Conservation (phyloP, 2,329 filamentous ascomycete genomes). For the Teratosphaeria pseudoeucalypti region DNA sequence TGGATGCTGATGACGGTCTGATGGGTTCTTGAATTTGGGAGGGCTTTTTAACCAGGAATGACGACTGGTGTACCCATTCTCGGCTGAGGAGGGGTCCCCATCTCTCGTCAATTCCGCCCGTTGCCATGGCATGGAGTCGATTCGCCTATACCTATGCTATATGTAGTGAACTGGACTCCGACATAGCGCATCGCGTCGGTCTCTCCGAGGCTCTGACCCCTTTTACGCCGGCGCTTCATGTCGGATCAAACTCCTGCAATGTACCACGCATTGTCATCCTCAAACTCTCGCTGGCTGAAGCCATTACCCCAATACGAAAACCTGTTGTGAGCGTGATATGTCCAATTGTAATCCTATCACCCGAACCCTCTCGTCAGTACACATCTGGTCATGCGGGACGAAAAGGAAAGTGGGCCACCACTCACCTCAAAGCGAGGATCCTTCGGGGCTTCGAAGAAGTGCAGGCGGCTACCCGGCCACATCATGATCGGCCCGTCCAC, state of each 20-base stretch:
- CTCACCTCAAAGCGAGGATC: conserved; percentile 1
- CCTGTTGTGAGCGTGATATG: conserved; percentile 3
- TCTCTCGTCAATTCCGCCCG: background rate
- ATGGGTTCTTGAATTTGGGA: too few relatives aligned
- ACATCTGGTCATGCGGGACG: background rate
- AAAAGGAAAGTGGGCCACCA: background rate
- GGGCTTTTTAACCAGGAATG: too few relatives aligned
- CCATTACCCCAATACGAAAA: conserved; percentile 11
- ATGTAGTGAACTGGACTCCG: background rate
- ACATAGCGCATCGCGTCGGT: background rate
- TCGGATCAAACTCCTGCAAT: background rate
- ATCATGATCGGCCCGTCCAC: conserved; percentile 22
- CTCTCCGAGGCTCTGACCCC: background rate
- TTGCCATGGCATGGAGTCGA: background rate
- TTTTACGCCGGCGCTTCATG: background rate
- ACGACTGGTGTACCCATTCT: too few relatives aligned
- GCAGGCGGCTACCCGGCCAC: conserved; percentile 16
- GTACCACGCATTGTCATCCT: conserved; percentile 6
- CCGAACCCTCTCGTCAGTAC: background rate
- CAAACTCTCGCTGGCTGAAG: conserved; percentile 11
- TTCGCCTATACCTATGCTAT: too few relatives aligned
- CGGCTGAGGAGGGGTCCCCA: too few relatives aligned
- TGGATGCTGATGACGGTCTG: too few relatives aligned
- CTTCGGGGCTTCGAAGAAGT: conserved; percentile 9
- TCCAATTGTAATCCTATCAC: conserved; percentile 1